phyloP scores from a whole-genome alignment of 768 basidiomycete genomes.

The Boletus coccyginus region DNA sequence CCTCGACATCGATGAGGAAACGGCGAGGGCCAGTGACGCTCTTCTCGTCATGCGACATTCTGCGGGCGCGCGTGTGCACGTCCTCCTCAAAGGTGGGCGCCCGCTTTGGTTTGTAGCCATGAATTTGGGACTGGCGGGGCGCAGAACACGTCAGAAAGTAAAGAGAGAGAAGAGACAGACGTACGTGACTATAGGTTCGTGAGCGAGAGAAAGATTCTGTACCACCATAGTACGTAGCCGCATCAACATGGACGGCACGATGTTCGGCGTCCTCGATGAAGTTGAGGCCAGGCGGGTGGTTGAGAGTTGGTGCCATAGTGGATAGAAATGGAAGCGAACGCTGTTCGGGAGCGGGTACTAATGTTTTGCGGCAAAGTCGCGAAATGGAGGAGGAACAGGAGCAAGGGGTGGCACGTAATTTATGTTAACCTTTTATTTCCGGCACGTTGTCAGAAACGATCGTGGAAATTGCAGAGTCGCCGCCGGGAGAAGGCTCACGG shows the following conservation, averaged over 20 bases:
- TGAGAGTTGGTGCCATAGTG: constrained; percentile 62
- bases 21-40: constrained; percentile 74
- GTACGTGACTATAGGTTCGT: constrained; percentile 84
- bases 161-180: constrained; percentile 20
- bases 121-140: constrained; percentile 56
- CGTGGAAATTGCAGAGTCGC: constrained; percentile 17
- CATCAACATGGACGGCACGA: constrained; percentile 57
- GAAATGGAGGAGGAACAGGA: constrained; percentile 6
- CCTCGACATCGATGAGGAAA: constrained; percentile 96
- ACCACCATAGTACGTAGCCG: constrained; percentile 80
- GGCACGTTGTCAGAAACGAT: constrained; percentile 5
- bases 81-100: constrained; percentile 76
- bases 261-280: constrained; percentile 62
- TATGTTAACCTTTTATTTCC: constrained; percentile 18
- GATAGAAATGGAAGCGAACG: not conserved
- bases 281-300: constrained; percentile 60
- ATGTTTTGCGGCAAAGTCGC: not conserved
- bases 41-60: constrained; percentile 94
- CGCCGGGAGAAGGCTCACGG: not conserved
- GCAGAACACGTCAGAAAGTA: constrained; percentile 19
- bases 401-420: constrained; percentile 13
- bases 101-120: constrained; percentile 69
- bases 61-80: constrained; percentile 65
- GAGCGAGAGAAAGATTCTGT: constrained; percentile 76
- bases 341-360: not conserved